Evolutionary conservation across 1,139 yeast genomes (phyloP), one percentile per base, ranked within the genome.

Genomic region (Suhomyces panamericanus): DNA sequence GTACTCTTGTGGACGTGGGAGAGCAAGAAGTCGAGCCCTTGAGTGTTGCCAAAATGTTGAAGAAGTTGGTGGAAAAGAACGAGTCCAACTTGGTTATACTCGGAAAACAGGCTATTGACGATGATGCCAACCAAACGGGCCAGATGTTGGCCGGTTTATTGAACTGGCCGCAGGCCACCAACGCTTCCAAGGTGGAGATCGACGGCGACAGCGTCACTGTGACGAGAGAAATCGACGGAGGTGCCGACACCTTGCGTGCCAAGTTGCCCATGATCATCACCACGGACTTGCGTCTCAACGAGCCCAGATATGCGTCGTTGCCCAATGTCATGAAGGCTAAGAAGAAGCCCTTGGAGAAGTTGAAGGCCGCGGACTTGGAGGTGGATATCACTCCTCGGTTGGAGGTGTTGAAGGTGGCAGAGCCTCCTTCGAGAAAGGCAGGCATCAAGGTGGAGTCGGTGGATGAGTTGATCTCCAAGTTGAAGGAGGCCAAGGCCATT

Each of bases 251-350:
- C 13, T 75, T 93, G 47, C 76, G 78, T 44, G 89, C 96, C 32
- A 71, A 80, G 53, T 76, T 91, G 50, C 99, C 99, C 37, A 63
- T 91, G 73, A 78, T 93, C 48, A 80, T 93, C 57, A 90, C 98
- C 38, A 86, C 98, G 2, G 99, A 93, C 66, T 77, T 93, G 58
- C 85, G 99, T 67, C 79, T 93, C 59, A 93, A 93, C 64, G 95
- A 83, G 61, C 99, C 99, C 44, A 82, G 97, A 57, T 93, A 89
- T 62, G 96, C 96, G 15, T 83, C 95, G 10, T 77, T 93, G 60
- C 97, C 96, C 47, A 93, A 91, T 64, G 81, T 90, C 69, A 93
- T 93, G 99, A 93, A 93, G 75, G 99, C 98, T 45, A 93, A 93
- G 76, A 91, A 91, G 81, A 90, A 89, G 76, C 96, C 96, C 8